Base-by-base conservation (phyloP, 148 eudicot species). In the Pharnaceum exiguum region DNA sequence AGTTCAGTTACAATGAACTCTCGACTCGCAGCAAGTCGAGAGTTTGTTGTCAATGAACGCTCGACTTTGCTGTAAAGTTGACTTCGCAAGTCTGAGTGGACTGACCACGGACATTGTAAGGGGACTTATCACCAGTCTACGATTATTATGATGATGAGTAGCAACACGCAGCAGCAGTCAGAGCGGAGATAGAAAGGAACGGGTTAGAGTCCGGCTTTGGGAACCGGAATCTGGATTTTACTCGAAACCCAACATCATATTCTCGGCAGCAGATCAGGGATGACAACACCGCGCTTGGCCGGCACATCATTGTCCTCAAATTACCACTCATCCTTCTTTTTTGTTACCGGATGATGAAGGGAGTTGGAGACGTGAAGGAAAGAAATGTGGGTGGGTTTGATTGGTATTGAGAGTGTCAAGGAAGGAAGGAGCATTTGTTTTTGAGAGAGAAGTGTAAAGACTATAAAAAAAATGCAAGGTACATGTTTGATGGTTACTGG, bases 101-200 rank as follows among this genome's bases (percentile, higher is more conserved):
- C 24, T 46, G 72, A 90, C 97, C 97, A 1, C 87, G 93, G 63
- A 86, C 76, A 33, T 87, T 85, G 38, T 90, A 90, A 2, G 97
- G 97, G 46, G 97, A 87, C 53, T 68, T 87, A 23, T 76, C 70
- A 10, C 74, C 85, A 6, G 80, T 65, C 97, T 95, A 77, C 93
- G 65, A 35, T 80, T 71, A 55, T 30, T n/a, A n/a, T n/a, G n/a
- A n/a, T n/a, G n/a, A n/a, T n/a, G n/a, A n/a, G n/a, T n/a, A n/a
- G n/a, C n/a, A n/a, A n/a, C n/a, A n/a, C 40, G 48, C 46, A 45
- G 75, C 21, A 70, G 46, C 8, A 61, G 53, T 25, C 39, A n/a
- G 29, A 25, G 46, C 13, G 26, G 68, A 68, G 38, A 60, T 55
- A n/a, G 71, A 65, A 38, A 61, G 73, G 54, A 56, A 73, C 8